Evolutionary conservation across 345 rosid species (phyloP), one percentile per base, ranked within the genome.

Genomic region (Pistacia integerrima): DNA sequence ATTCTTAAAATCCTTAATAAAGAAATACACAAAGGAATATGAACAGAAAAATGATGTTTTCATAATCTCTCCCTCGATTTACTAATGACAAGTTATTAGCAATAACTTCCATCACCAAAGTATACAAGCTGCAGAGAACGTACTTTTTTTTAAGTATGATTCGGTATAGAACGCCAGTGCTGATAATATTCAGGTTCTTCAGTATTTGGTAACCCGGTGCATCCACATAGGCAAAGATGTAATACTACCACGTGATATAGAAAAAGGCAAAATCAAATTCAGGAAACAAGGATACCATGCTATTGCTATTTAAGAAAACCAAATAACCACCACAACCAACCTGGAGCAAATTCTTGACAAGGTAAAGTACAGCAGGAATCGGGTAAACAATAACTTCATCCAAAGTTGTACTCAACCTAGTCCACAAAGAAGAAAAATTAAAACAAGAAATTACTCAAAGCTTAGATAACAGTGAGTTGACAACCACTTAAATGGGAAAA

Each of bases 171-270:
- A 96, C 86, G 77, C 99, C 97, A 52, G 99, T 93, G 77, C 97
- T 96, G 74, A 96, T 93, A 56, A 93, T 96, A 81, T 96, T 96
- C 67, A 96, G 85, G 85, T 96, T 96, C 95, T 96, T 96, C 87
- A 91, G 85, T 85, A 96, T 96, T 86, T 93, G 99, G 79, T 96
- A 93, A 67, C 98, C 99, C 4, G 98, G 98, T 33, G 99, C 99
- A 71, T 92, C 97, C 63, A 92, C 97, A 67, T 96, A 96, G 14
- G 99, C 95, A 87, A 96, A 93, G 82, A 96, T 96, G 84, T 96
- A 96, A 84, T 96, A 96, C 97, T 92, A 90, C 89, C 80, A 84
- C 65, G 76, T 2, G 83, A 75, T 66, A 79, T 12, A 51, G 41
- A 44, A 64, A 33, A 20, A 65, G n/a, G 66, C 20, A 76, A 22